Conservation (phyloP, 371 early-diverging fungal genomes). For the Parasitella parasitica region DNA sequence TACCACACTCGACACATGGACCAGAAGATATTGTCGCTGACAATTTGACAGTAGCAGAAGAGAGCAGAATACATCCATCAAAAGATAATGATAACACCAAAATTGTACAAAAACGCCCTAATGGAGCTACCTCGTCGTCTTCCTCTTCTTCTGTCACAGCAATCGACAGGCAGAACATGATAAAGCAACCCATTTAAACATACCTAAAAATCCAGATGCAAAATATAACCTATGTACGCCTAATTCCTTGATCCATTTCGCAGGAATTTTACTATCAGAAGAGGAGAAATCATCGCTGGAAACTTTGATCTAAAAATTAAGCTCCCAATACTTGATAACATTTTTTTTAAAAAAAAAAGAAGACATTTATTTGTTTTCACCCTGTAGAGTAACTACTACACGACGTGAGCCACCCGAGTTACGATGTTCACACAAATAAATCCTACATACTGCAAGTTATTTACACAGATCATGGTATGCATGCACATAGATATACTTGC, state of each 20-base stretch:
- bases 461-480: background rate
- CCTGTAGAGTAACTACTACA: conserved; percentile 76
- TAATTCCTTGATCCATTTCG: background rate
- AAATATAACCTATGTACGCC: background rate
- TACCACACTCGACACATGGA: background rate
- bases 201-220: background rate
- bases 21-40: background rate
- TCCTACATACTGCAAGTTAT: conserved; percentile 37
- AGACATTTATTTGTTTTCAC: conserved; percentile 38
- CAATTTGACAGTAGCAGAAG: conserved; percentile 7
- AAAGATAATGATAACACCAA: background rate
- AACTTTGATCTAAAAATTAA: background rate
- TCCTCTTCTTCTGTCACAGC: conserved; percentile 2
- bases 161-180: background rate
- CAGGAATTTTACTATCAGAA: background rate
- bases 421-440: conserved; percentile 79
- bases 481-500: conserved; percentile 36
- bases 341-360: background rate
- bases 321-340: background rate
- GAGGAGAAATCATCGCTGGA: background rate
- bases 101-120: background rate
- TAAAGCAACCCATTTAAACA: conserved; percentile 2
- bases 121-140: background rate
- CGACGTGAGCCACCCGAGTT: conserved; percentile 60
- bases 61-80: background rate